Evolutionary conservation across 495 filamentous ascomycete species (phyloP), one percentile per base, ranked within the genome.

Genomic region (Astrothelium macrocarpum): DNA sequence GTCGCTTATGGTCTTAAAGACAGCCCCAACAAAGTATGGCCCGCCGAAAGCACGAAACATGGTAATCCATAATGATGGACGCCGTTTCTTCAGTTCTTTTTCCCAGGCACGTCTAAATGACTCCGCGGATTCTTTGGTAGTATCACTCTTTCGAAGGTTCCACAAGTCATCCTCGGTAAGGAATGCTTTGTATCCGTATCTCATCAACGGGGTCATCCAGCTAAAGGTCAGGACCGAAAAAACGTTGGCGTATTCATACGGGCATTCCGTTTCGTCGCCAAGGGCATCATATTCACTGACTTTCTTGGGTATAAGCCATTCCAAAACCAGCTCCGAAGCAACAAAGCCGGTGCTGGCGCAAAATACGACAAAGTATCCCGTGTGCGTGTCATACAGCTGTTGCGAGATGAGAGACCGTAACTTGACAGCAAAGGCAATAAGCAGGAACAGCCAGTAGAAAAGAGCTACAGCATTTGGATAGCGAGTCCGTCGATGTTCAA

Each of bases 121-220:
- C 9, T 73, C 72, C 2, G 85, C 82, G 0, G 94, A 92, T 20
- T 74, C 73, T 53, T 82, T 81, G 28, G 94, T 95, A 3, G 86
- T 88, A 73, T 97, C 92, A 59, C 81, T 80, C 64, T 82, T 85
- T 16, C 93, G 84, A 43, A 99, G 81, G 67, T 89, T 93, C 94
- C 94, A 99, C 56, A 99, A 82, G 75, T 99, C 94, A 64, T 99
- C 90, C 75, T 99, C 93, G 4, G 90, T 96, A 60, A 99, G 80
- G 71, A 82, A 99, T 62, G 91, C 84, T 68, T 86, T 89, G 75
- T 99, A 97, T 20, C 95, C 95, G 76, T 87, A 85, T 69, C 87
- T 91, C 95, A 99, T 99, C 83, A 97, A 76, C 18, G 93, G 91
- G 0, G 95, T 99, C 90, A 99, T 96, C 95, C 95, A 99, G 63